phyloP scores from a whole-genome alignment of 164 flowering plant species.

The Tetracentron sinense region DNA sequence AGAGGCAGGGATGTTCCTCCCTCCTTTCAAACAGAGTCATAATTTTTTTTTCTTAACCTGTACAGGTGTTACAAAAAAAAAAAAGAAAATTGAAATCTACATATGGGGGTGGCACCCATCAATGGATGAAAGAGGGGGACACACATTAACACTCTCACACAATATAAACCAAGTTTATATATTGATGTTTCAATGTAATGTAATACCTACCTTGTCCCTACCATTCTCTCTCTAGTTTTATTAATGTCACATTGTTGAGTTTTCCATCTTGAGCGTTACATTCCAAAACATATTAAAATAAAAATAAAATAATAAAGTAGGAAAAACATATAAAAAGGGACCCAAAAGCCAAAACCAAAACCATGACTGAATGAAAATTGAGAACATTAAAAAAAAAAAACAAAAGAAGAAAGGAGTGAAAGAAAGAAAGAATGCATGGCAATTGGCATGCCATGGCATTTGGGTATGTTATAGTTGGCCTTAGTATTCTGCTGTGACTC shows the following conservation, averaged over 20 bases:
- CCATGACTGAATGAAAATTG: neutral
- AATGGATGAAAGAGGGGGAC: too few relatives aligned
- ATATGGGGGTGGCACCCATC: too few relatives aligned
- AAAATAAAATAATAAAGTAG: too few relatives aligned
- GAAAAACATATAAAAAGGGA: too few relatives aligned
- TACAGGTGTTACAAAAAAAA: too few relatives aligned
- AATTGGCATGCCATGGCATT: neutral
- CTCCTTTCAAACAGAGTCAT: too few relatives aligned
- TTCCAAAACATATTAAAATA: neutral
- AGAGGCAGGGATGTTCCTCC: too few relatives aligned
- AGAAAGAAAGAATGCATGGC: constrained; percentile 18
- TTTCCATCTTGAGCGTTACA: neutral
- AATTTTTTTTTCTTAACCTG: too few relatives aligned
- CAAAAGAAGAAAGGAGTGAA: neutral
- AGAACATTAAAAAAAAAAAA: neutral
- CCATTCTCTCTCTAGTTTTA: neutral
- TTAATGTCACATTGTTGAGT: neutral
- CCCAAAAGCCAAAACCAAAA: too few relatives aligned
- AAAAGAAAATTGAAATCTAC: too few relatives aligned
- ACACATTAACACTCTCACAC: neutral
- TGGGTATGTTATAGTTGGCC: constrained; percentile 7
- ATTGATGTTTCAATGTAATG: neutral
- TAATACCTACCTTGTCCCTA: neutral
- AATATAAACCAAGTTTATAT: neutral
- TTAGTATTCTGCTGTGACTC: constrained; percentile 7